Conservation (phyloP, 176 grass and related monocot species). For the Alloteropsis semialata region DNA sequence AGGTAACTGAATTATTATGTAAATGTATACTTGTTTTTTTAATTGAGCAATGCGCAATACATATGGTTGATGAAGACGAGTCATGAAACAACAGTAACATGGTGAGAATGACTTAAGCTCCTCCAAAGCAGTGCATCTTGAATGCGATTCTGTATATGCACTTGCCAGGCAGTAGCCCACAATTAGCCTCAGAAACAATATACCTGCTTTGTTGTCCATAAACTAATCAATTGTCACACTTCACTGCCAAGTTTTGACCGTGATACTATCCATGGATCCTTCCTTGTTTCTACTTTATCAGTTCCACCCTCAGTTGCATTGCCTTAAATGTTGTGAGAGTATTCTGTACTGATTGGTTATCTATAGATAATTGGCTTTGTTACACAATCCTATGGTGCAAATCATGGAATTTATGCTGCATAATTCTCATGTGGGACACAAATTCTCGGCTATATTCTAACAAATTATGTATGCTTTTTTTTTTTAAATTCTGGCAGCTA, state of each 20-base stretch:
- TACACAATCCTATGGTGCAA: background rate
- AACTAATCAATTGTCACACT: background rate
- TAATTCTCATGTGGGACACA: background rate
- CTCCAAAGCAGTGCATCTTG: background rate
- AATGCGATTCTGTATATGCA: background rate
- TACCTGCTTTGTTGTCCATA: background rate
- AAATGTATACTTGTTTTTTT: background rate
- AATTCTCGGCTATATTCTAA: conserved; percentile 38
- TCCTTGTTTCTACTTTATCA: background rate
- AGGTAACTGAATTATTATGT: background rate
- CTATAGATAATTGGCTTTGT: background rate
- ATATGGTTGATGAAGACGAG: background rate
- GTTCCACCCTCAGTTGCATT: background rate
- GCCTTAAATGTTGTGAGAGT: background rate
- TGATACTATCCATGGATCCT: background rate
- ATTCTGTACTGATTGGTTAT: background rate
- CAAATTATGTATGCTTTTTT: background rate
- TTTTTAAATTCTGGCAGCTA: conserved; percentile 46
- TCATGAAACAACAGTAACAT: background rate
- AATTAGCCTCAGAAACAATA: background rate
- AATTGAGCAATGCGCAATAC: background rate
- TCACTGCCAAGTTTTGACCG: background rate
- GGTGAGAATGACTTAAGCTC: background rate
- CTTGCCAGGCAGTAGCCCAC: background rate
- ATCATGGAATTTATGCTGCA: background rate